Base-by-base conservation (phyloP, 441 rosid genomes). In the Euphorbia schlechtendalii region DNA sequence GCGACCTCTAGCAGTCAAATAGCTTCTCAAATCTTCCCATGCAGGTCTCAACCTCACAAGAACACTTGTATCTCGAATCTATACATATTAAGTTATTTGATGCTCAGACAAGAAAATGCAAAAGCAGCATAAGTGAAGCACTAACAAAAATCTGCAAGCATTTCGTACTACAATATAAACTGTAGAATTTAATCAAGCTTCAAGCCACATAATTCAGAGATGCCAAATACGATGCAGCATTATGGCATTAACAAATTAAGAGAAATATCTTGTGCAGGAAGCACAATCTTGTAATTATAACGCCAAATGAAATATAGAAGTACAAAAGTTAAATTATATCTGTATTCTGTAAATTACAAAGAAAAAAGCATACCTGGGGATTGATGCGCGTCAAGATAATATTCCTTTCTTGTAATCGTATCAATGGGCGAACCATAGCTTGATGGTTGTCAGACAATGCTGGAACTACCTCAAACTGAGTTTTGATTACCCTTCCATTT, bases 21-120 rank as follows among this genome's bases (percentile, higher is more conserved):
- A 96, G 75, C 87, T 85, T 65, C 96, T 73, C 34, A 96, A 83
- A 67, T 96, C 99, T 74, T 96, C 99, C 98, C 98, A 92, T 28
- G 98, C 94, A 78, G 98, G 92, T 72, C 99, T 88, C 82, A 96
- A 69, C 81, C 98, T 86, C 92, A 90, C 99, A 71, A 96, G 98
- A 68, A 96, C 97, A 84, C 98, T 96, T 64, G 99, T 96, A 73
- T 92, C 99, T 67, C 96, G 96, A 63, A 83, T 86, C 99, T 96
- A 74, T 43, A 64, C 58, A 57, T 27, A 49, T 40, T 70, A 59
- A 57, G 46, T 49, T 63, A 5, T 69, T 34, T 43, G 51, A 60
- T 61, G 65, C 28, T 70, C 41, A 25, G 40, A 25, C 54, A n/a
- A 41, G 3, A 54, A 65, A 67, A n/a, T 45, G 59, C 14, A 51